A percentile compares a stretch with the other conserved stretches of the same genome.
phyloP scores from a whole-genome alignment of 2,329 filamentous ascomycete genomes.

The Calonectria henricotiae region DNA sequence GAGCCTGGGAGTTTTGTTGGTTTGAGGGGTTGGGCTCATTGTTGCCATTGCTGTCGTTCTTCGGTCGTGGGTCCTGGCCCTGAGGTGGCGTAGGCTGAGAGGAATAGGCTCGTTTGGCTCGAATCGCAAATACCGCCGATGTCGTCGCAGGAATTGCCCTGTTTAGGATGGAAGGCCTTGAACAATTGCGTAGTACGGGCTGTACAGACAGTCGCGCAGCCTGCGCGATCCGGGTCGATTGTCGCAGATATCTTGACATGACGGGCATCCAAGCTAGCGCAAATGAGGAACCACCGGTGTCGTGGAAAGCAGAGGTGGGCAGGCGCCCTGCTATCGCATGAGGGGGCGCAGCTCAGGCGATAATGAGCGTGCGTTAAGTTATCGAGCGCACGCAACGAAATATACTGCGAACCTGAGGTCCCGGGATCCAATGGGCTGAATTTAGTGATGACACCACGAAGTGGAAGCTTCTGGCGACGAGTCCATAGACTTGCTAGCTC shows the following conservation, averaged over 20 bases:
- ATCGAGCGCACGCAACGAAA: slow-evolving; percentile 31
- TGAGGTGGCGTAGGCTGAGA: slow-evolving; percentile 58
- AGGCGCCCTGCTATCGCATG: slow-evolving; percentile 56
- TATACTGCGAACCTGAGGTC: slow-evolving; percentile 42
- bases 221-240: slow-evolving; percentile 77
- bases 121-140: slow-evolving; percentile 52
- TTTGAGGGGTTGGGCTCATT: slow-evolving; percentile 43
- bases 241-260: slow-evolving; percentile 79
- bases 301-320: slow-evolving; percentile 45
- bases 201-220: slow-evolving; percentile 73
- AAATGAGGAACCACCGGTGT: slow-evolving; percentile 58
- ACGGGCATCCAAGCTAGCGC: slow-evolving; percentile 54
- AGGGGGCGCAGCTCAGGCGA: slow-evolving; percentile 49
- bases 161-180: slow-evolving; percentile 57
- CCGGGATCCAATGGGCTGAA: slow-evolving; percentile 45
- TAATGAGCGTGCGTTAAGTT: slow-evolving; percentile 30
- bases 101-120: slow-evolving; percentile 58
- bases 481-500: slow-evolving; percentile 50
- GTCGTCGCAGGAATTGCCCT: slow-evolving; percentile 53
- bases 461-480: slow-evolving; percentile 53
- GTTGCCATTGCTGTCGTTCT: slow-evolving; percentile 50
- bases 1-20: slow-evolving; percentile 46
- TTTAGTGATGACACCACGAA: slow-evolving; percentile 54
- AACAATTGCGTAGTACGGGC: slow-evolving; percentile 66
- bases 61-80: slow-evolving; percentile 55